Percentiles rank a stretch among this genome's conserved stretches.
These are phyloP conservation scores for Fistulinella cinereoalba DNA, from an alignment of 1,284 basidiomycete species.

Conservation along the genomic window DNA sequence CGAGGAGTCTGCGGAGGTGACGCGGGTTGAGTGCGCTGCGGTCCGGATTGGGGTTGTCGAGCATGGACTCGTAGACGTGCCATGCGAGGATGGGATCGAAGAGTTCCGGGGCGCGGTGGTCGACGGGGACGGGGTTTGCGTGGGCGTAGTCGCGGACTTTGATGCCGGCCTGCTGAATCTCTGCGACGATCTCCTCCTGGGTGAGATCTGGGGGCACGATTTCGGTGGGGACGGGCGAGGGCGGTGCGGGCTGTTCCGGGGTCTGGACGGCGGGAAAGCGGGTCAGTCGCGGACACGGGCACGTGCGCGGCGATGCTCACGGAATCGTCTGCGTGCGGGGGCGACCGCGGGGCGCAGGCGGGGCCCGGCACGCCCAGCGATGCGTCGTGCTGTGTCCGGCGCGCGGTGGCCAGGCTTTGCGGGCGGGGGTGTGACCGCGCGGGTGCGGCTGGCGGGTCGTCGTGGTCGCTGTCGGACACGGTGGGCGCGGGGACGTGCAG, in stretches of 20 bases:
- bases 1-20: constrained; percentile 45
- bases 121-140: constrained; percentile 14
- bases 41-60: constrained; percentile 29
- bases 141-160: constrained; percentile 53
- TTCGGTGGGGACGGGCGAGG: constrained; percentile 41
- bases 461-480: no score
- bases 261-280: constrained; percentile 8
- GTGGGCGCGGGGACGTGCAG: no score
- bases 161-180: constrained; percentile 39
- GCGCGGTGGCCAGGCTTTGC: no score
- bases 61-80: constrained; percentile 31
- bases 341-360: constrained; percentile 9
- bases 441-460: no score
- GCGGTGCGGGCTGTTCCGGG: constrained; percentile 17
- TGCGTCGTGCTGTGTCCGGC: constrained; percentile 26
- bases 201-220: constrained; percentile 37
- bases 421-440: no score
- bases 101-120: constrained; percentile 32
- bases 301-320: constrained; percentile 17
- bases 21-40: constrained; percentile 42
- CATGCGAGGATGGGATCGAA: constrained; percentile 41
- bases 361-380: constrained; percentile 8
- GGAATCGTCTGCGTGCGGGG: constrained; percentile 19
- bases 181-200: constrained; percentile 33
- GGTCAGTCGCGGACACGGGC: background rate